These are phyloP conservation scores for Boletus fagicola DNA, from an alignment of 768 basidiomycete genomes.

Conservation along the genomic window DNA sequence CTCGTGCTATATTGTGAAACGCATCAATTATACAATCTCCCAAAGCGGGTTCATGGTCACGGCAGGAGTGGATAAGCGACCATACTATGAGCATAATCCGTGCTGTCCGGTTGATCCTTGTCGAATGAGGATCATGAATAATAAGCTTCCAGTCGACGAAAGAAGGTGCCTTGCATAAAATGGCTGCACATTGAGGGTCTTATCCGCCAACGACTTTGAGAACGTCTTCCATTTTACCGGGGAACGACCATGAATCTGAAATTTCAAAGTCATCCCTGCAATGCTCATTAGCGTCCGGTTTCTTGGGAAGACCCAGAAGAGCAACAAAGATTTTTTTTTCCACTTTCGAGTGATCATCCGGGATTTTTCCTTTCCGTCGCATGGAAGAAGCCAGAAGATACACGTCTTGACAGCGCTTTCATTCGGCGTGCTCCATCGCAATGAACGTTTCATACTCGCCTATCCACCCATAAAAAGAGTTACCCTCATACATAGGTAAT, in stretches of 20 bases:
- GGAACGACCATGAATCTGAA: constrained; percentile 16
- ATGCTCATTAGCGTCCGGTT: background rate
- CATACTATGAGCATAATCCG: constrained; percentile 18
- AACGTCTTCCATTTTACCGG: constrained; percentile 20
- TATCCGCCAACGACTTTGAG: constrained; percentile 15
- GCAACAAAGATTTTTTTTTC: background rate
- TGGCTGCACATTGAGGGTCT: constrained; percentile 20
- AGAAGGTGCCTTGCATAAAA: constrained; percentile 24
- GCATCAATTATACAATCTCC: background rate
- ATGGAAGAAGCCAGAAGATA: constrained; percentile 18
- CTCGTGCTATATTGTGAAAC: constrained; percentile 3
- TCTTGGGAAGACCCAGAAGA: background rate
- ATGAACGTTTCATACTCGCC: constrained; percentile 9
- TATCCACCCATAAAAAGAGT: constrained; percentile 20
- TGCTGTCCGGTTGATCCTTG: constrained; percentile 32
- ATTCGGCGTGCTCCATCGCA: background rate
- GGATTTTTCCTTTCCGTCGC: constrained; percentile 1
- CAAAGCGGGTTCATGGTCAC: background rate
- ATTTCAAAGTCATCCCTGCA: constrained; percentile 20
- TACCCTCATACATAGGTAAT: constrained; percentile 9
- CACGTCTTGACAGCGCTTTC: constrained; percentile 9
- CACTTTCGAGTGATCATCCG: background rate
- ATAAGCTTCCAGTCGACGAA: constrained; percentile 39
- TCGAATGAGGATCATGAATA: constrained; percentile 30
- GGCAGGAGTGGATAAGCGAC: constrained; percentile 24